phyloP scores from a whole-genome alignment of 2,329 filamentous ascomycete genomes.

The Fusarium sp. region DNA sequence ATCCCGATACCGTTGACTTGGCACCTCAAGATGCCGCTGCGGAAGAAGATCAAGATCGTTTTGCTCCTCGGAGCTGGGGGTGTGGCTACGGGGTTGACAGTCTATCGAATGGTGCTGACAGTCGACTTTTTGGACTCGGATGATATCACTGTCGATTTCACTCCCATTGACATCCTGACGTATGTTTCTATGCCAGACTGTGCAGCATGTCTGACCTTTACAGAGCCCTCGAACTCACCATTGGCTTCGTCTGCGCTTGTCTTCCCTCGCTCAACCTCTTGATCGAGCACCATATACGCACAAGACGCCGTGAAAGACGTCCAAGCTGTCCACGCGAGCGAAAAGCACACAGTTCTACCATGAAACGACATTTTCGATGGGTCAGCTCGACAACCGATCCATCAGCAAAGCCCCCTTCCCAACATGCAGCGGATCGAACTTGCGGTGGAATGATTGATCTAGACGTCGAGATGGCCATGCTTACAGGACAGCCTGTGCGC shows the following conservation, averaged over 20 bases:
- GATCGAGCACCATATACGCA: conserved; percentile 26
- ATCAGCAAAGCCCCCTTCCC: conserved; percentile 4
- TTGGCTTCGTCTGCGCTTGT: conserved; percentile 40
- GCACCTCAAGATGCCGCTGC: conserved; percentile 22
- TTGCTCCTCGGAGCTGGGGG: conserved; percentile 34
- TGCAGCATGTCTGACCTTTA: not conserved
- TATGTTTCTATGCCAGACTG: not conserved
- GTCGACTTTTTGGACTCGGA: conserved; percentile 29
- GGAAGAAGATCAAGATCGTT: conserved; percentile 37
- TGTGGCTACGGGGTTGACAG: conserved; percentile 33
- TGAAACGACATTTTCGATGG: conserved; percentile 29
- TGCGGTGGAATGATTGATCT: conserved; percentile 25
- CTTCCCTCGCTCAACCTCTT: conserved; percentile 33
- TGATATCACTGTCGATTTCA: conserved; percentile 34
- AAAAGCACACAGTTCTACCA: not conserved
- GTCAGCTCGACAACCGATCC: conserved; percentile 23
- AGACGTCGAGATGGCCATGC: conserved; percentile 38
- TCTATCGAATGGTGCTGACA: conserved; percentile 19
- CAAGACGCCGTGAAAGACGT: conserved; percentile 9
- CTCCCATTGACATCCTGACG: conserved; percentile 30
- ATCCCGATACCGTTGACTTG: conserved; percentile 34
- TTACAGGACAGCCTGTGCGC: conserved; percentile 27
- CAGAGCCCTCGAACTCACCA: conserved; percentile 32
- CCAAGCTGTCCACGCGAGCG: conserved; percentile 5
- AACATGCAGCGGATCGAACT: not conserved